Conservation (phyloP, 805 yeast genomes). For the Schwanniomyces occidentalis region DNA sequence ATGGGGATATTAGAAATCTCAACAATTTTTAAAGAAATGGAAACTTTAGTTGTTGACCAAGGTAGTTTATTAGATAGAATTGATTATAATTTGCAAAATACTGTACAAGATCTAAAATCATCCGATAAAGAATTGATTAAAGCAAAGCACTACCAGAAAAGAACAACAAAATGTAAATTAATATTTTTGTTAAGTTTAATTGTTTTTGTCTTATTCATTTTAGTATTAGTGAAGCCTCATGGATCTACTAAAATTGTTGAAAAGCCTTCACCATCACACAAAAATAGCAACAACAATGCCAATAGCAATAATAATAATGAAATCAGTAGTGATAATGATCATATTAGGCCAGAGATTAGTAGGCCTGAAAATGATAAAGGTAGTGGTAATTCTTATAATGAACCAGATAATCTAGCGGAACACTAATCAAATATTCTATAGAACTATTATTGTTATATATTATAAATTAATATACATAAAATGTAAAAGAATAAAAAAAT, state of each 20-base stretch:
- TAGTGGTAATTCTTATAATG: not conserved
- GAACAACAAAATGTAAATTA: constrained; percentile 88
- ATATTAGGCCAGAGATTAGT: not conserved
- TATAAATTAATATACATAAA: no score
- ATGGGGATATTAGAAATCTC: constrained; percentile 93
- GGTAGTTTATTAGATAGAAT: constrained; percentile 92
- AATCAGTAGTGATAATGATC: no score
- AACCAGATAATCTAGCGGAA: not conserved
- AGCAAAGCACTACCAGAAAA: constrained; percentile 80
- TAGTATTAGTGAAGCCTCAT: constrained; percentile 68
- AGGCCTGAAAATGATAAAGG: not conserved
- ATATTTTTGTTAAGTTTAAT: constrained; percentile 71
- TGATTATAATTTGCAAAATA: constrained; percentile 83
- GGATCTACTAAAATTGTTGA: constrained; percentile 17
- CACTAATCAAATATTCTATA: not conserved
- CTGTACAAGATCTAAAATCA: constrained; percentile 70
- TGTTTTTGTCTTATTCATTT: constrained; percentile 67
- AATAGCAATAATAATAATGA: no score
- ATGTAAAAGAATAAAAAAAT: no score
- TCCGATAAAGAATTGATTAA: constrained; percentile 76
- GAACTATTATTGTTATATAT: not conserved
- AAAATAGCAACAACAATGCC: no score
- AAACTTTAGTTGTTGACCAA: constrained; percentile 88
- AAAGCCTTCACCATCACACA: constrained; percentile 45
- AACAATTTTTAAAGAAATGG: constrained; percentile 91